Conservation (phyloP, 768 basidiomycete genomes). For the Tylopilus rubrobrunneus region DNA sequence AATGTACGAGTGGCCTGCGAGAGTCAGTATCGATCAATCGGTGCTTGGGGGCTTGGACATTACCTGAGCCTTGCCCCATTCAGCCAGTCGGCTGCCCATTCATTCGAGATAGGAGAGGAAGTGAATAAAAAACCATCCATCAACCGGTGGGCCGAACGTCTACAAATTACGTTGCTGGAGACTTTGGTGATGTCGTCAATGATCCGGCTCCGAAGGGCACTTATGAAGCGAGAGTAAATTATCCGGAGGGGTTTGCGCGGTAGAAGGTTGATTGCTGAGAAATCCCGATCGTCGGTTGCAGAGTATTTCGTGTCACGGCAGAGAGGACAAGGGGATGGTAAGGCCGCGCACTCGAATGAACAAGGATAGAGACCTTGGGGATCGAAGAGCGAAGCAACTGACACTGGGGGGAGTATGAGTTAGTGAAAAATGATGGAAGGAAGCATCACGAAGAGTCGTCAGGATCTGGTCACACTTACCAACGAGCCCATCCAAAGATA, state of each 20-base stretch:
- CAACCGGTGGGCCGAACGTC: conserved; percentile 44
- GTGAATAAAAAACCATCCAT: conserved; percentile 63
- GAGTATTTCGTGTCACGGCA: conserved; percentile 30
- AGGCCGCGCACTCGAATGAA: conserved; percentile 42
- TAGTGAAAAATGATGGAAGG: background rate
- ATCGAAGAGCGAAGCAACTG: conserved; percentile 42
- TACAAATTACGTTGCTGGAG: conserved; percentile 29
- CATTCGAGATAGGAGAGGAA: conserved; percentile 39
- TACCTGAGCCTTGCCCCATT: conserved; percentile 48
- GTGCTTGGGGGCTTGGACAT: conserved; percentile 6
- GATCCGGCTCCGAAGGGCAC: conserved; percentile 54
- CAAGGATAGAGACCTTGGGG: conserved; percentile 52
- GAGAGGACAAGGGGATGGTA: conserved; percentile 35
- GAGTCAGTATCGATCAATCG: conserved; percentile 9
- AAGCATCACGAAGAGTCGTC: background rate
- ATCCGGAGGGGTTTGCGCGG: conserved; percentile 44
- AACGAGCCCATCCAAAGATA: conserved; percentile 48
- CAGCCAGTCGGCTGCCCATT: conserved; percentile 69
- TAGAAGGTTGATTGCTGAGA: conserved; percentile 37
- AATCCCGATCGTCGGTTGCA: conserved; percentile 17
- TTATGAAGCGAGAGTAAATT: conserved; percentile 47
- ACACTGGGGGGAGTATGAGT: conserved; percentile 32
- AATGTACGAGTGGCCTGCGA: conserved; percentile 57
- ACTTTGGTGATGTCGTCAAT: conserved; percentile 49
- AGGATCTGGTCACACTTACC: conserved; percentile 38